Percentiles rank a stretch among this genome's conserved stretches.
Evolutionary conservation across 164 flowering plant genomes (phyloP).

Genomic region (Berberis vulgaris): DNA sequence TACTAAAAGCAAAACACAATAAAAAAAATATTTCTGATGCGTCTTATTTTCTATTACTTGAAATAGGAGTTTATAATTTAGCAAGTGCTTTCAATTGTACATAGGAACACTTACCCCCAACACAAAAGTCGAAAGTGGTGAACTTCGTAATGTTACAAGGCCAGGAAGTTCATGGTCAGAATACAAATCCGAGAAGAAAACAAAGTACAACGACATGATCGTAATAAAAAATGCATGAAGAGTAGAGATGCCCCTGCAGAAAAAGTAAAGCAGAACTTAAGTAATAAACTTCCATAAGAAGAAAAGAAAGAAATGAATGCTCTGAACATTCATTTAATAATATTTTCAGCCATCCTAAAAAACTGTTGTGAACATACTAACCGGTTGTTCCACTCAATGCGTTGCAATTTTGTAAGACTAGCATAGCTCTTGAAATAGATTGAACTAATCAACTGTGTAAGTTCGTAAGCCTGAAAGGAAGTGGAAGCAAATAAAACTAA

Average conservation of each 20-base stretch:
- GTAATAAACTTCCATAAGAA: background rate
- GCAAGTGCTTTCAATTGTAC: no score
- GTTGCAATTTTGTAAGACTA: slow-evolving; percentile 63
- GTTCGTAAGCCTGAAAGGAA: slow-evolving; percentile 53
- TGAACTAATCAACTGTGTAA: slow-evolving; percentile 53
- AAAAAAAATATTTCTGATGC: no score
- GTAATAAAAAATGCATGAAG: slow-evolving; percentile 83
- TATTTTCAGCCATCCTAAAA: no score
- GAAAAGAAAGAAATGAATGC: no score
- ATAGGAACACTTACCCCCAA: slow-evolving; percentile 55
- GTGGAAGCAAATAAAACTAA: background rate
- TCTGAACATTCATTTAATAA: no score
- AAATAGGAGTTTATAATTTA: no score
- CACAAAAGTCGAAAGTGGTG: slow-evolving; percentile 62
- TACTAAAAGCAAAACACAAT: no score
- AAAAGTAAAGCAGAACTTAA: background rate
- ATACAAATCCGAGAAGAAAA: slow-evolving; percentile 85
- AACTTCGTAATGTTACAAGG: slow-evolving; percentile 52
- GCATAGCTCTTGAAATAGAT: slow-evolving; percentile 55
- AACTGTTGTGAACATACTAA: slow-evolving; percentile 15
- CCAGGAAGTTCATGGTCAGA: slow-evolving; percentile 47
- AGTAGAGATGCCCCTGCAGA: slow-evolving; percentile 79
- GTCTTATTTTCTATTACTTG: no score
- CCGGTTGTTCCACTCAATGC: slow-evolving; percentile 92
- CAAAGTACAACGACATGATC: slow-evolving; percentile 60